A percentile compares a stretch with the other conserved stretches of the same genome.
Conservation (phyloP, 2,329 filamentous ascomycete genomes). For the Trichophyton rubrum region DNA sequence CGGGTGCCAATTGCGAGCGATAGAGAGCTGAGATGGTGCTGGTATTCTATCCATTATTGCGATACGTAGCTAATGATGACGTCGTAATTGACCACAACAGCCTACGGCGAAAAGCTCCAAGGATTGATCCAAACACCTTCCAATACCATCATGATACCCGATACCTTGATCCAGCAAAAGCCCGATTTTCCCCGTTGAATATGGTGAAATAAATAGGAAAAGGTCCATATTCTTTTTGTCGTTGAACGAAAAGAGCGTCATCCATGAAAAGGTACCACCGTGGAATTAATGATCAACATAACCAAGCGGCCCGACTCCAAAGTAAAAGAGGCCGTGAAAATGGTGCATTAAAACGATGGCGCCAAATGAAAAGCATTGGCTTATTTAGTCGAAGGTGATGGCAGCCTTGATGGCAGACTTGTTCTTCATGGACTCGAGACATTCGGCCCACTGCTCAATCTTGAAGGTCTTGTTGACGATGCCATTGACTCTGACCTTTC, state of each 20-base stretch:
- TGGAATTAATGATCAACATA: background rate
- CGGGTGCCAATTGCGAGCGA: background rate
- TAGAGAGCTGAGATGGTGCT: background rate
- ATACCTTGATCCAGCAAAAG: slow-evolving; percentile 1
- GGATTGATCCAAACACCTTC: background rate
- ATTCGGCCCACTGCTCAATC: slow-evolving; percentile 60
- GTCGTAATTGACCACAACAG: background rate
- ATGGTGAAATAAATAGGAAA: background rate
- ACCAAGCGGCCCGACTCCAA: background rate
- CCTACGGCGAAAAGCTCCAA: background rate
- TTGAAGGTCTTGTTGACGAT: slow-evolving; percentile 63
- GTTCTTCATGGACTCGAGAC: slow-evolving; percentile 57
- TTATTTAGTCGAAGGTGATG: slow-evolving; percentile 51
- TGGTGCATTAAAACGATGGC: background rate
- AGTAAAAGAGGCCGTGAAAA: background rate
- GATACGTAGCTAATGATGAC: background rate
- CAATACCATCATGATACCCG: background rate
- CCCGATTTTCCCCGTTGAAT: background rate
- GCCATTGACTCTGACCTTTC: slow-evolving; percentile 41
- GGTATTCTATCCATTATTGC: background rate
- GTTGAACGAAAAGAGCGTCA: background rate
- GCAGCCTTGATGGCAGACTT: slow-evolving; percentile 64
- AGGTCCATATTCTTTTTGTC: background rate
- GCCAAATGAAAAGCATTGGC: background rate
- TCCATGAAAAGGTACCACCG: background rate